Evolutionary conservation across 805 yeast genomes (phyloP).

Genomic region (Yarrowia bubula): DNA sequence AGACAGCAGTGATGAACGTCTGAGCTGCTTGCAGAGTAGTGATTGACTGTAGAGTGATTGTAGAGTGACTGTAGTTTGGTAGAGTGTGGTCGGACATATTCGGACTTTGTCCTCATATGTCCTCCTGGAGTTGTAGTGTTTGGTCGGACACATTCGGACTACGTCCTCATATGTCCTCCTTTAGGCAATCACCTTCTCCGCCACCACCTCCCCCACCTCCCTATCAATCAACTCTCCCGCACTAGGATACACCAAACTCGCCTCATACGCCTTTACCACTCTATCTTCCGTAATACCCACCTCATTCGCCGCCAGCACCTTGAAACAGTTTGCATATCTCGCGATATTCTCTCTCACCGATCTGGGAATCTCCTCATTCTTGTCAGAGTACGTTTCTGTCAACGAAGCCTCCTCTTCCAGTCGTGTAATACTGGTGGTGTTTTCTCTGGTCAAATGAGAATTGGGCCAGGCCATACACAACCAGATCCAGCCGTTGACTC

Average conservation of each 20-base stretch:
- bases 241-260: slow-evolving; percentile 71
- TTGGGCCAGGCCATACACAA: slow-evolving; percentile 42
- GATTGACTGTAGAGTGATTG: too few relatives aligned
- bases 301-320: slow-evolving; percentile 78
- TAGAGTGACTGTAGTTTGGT: too few relatives aligned
- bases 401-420: slow-evolving; percentile 82
- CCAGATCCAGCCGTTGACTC: slow-evolving; percentile 96
- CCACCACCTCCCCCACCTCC: slow-evolving; percentile 69
- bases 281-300: slow-evolving; percentile 84
- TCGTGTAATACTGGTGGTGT: slow-evolving; percentile 64
- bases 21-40: too few relatives aligned
- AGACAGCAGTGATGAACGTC: too few relatives aligned
- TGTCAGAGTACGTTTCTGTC: slow-evolving; percentile 85
- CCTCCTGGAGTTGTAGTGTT: neutral
- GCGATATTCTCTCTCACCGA: slow-evolving; percentile 70
- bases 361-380: slow-evolving; percentile 67
- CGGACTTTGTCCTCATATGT: neutral
- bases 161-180: neutral
- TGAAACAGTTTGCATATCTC: slow-evolving; percentile 79
- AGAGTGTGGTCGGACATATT: neutral
- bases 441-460: slow-evolving; percentile 31
- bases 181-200: slow-evolving; percentile 62
- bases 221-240: slow-evolving; percentile 71
- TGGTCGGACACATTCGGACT: neutral
- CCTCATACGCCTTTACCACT: slow-evolving; percentile 79